These are phyloP conservation scores for Arabis hirsuta DNA, from an alignment of 345 rosid genomes.

Conservation along the genomic window DNA sequence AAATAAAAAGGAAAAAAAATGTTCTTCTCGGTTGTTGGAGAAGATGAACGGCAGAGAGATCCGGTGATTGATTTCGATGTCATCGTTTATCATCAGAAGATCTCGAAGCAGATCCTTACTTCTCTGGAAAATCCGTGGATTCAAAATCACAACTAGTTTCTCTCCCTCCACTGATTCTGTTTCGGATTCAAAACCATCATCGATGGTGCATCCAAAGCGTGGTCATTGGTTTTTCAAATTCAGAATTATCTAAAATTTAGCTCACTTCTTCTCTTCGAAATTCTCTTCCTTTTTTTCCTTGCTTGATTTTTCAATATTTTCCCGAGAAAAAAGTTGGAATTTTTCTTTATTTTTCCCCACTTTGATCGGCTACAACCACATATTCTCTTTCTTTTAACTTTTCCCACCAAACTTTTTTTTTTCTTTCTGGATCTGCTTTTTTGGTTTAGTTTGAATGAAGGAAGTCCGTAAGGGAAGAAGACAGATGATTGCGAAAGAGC, in stretches of 20 bases:
- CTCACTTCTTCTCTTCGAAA: constrained; percentile 26
- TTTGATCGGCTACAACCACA: constrained; percentile 42
- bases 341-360: background rate
- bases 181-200: constrained; percentile 35
- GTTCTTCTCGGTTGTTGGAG: too few species aligned
- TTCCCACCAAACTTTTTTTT: constrained; percentile 29
- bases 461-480: constrained; percentile 35
- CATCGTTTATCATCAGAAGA: too few species aligned
- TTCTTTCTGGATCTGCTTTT: constrained; percentile 9
- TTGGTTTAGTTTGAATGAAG: constrained; percentile 20
- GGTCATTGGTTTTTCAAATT: constrained; percentile 78
- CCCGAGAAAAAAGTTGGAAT: background rate
- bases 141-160: too few species aligned
- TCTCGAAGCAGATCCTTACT: too few species aligned
- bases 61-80: too few species aligned
- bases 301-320: background rate
- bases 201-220: constrained; percentile 62
- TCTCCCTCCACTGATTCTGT: too few species aligned
- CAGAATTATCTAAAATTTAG: constrained; percentile 41
- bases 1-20: too few species aligned
- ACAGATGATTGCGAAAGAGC: constrained; percentile 70
- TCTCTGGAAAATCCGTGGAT: too few species aligned
- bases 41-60: too few species aligned
- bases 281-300: background rate
- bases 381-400: constrained; percentile 35